Percentiles rank a stretch among this genome's conserved stretches.
phyloP scores from a whole-genome alignment of 1,284 basidiomycete species.

The Fomes fomentarius region DNA sequence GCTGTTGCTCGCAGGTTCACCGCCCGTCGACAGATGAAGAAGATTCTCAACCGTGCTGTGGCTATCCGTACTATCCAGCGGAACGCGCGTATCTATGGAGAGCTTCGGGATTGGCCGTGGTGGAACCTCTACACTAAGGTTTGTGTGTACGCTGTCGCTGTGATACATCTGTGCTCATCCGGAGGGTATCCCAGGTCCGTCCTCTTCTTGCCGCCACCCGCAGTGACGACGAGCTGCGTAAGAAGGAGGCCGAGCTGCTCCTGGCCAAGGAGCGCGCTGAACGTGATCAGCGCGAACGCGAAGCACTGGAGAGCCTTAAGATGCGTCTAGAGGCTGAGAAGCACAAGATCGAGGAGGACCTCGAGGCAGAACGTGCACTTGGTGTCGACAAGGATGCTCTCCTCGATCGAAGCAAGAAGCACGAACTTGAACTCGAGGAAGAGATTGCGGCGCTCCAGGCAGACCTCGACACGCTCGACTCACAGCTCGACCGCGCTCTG shows the following conservation, averaged over 20 bases:
- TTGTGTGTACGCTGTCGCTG: no score
- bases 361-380: constrained; percentile 83
- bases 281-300: constrained; percentile 81
- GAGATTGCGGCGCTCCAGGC: constrained; percentile 81
- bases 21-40: constrained; percentile 90
- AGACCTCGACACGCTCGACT: constrained; percentile 86
- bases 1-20: constrained; percentile 87
- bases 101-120: constrained; percentile 97
- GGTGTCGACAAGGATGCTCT: constrained; percentile 85
- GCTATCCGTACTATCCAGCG: constrained; percentile 93
- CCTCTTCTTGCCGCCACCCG: constrained; percentile 92
- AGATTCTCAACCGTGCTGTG: constrained; percentile 91
- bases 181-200: no score
- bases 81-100: constrained; percentile 91
- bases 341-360: constrained; percentile 76
- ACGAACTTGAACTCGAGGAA: constrained; percentile 85
- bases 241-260: constrained; percentile 86
- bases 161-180: no score
- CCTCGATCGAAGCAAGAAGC: constrained; percentile 85
- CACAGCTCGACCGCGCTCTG: constrained; percentile 83
- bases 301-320: constrained; percentile 78
- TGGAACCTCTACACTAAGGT: constrained; percentile 98
- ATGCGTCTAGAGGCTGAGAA: constrained; percentile 84
- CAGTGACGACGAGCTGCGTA: constrained; percentile 89
- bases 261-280: constrained; percentile 86